Evolutionary conservation across 2,329 filamentous ascomycete species (phyloP).

Genomic region (Verticillium isaacii): DNA sequence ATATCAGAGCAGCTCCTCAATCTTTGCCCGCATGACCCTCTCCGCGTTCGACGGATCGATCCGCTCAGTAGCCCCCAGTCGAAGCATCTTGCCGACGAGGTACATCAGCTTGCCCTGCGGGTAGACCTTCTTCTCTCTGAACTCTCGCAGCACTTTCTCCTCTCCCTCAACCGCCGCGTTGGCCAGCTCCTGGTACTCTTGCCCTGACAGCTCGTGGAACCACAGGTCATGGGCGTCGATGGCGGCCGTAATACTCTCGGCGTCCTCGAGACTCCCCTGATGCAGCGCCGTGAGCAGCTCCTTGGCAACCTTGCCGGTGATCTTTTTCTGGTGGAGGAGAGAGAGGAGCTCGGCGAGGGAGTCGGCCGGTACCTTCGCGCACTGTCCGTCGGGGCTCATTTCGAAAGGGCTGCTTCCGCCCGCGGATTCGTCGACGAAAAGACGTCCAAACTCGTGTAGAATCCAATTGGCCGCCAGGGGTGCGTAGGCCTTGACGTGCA

Average conservation of each 20-base stretch:
- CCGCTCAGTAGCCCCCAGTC: conserved; percentile 45
- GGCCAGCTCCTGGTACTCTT: conserved; percentile 45
- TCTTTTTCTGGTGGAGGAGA: conserved; percentile 41
- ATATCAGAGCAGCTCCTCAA: conserved; percentile 16
- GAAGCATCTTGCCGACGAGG: conserved; percentile 55
- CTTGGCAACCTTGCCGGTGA: conserved; percentile 54
- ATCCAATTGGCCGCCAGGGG: conserved; percentile 60
- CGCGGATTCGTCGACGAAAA: conserved; percentile 47
- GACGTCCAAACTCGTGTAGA: conserved; percentile 68
- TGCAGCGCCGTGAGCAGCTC: conserved; percentile 51
- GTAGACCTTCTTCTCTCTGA: conserved; percentile 34
- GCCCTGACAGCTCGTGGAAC: conserved; percentile 45
- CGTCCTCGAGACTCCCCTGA: conserved; percentile 37
- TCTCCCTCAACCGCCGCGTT: conserved; percentile 38
- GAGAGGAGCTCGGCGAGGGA: conserved; percentile 47
- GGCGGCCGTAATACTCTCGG: conserved; percentile 31
- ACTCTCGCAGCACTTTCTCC: conserved; percentile 40
- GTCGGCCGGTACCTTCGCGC: conserved; percentile 36
- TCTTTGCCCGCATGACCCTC: conserved; percentile 31
- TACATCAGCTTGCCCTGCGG: conserved; percentile 58
- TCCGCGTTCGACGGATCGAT: conserved; percentile 51
- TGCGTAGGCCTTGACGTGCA: conserved; percentile 31
- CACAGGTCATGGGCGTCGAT: conserved; percentile 45
- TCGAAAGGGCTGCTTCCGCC: conserved; percentile 7
- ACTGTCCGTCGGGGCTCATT: conserved; percentile 45